Evolutionary conservation across 208 protist species (phyloP), one percentile per base, ranked within the genome.

Genomic region (Leishmania martiniquensis): DNA sequence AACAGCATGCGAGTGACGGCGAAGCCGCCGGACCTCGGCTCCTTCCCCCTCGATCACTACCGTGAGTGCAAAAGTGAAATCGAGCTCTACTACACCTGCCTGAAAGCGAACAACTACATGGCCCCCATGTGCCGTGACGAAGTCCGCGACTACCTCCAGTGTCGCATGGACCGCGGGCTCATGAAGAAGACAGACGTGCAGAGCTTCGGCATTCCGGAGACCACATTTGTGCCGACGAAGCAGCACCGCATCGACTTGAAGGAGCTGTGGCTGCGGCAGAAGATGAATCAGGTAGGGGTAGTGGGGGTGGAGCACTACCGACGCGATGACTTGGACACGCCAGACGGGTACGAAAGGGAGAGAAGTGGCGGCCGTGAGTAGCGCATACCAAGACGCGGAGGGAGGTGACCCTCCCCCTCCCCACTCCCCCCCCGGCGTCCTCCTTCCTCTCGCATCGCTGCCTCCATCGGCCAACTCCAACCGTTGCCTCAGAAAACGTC

Each of bases 11-110:
- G 83, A 57, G 78, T 97, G 75, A 76, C 79, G 44, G 85, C 80
- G 13, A 94, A 94, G 77, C 83, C 90, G 42, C 95, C 95, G 15
- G 92, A 97, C 75, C 82, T 95, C 66, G 95, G 95, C 71, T 86
- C 92, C 59, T 98, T 98, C 79, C 95, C 95, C 2, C 88, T 98
- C 13, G 95, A 98, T 73, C 93, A 97, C 83, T 95, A 95, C 75
- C 90, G 92, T 32, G 95, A 98, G 81, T 98, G 95, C 82, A 95
- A 92, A 76, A 86, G 68, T 29, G 76, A 92, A 66, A 95, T 98
- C 59, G 91, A 92, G 71, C 71, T 77, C 32, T 97, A 97, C 80
- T 97, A 95, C 81, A 76, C 9, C 2, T 98, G 95, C 74, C 72
- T 98, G n/a, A 93, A 95, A 81, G 71, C 77, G 1, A 89, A 96